Base-by-base conservation (phyloP, 768 basidiomycete genomes). In the Boletus vinaceobasis region DNA sequence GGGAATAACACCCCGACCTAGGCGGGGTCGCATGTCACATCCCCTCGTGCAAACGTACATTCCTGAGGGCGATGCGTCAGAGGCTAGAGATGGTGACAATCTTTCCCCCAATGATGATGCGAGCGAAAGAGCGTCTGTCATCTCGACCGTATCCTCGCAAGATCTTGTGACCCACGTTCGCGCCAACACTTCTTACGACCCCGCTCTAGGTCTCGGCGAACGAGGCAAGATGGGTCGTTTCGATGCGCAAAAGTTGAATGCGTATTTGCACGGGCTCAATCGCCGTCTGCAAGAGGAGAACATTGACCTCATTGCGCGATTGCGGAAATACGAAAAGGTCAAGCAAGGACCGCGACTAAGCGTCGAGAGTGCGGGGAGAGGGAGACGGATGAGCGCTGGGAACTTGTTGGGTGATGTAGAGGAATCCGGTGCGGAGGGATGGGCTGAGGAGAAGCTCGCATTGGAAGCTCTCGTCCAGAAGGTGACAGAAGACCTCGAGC, bases 121-220 rank as follows among this genome's bases (percentile, higher is more conserved):
- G 4, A 71, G 70, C 10, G 86, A 86, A 56, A 76, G 80, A 38
- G 81, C 77, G 0, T 93, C 91, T 1, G 84, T 88, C 68, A 75
- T 90, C 44, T 93, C 91, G 4, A 91, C 88, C 1, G 82, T 88
- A 1, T 93, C 91, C 1, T 93, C 93, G 23, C 89, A 95, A 59
- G 93, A 96, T 66, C 75, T 96, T 39, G 91, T 90, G 2, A 84
- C 86, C 6, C 85, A 90, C 65, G 71, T 75, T 46, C 82, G 90
- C 9, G 87, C 83, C 52, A 95, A 96, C 64, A 90, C 90, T 13
- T 93, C 91, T 8, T 92, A 94, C 57, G 93, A 94, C 63, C 89
- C 89, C 26, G 82, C 85, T 2, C 83, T 90, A 66, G 89, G 88
- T 14, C 83, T 87, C 44, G 87, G 84, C 9, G 78, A 80, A 7